A percentile compares a stretch with the other conserved stretches of the same genome.
These are phyloP conservation scores for Calonectria pauciramosa DNA, from an alignment of 2,329 filamentous ascomycete genomes.

Conservation along the genomic window DNA sequence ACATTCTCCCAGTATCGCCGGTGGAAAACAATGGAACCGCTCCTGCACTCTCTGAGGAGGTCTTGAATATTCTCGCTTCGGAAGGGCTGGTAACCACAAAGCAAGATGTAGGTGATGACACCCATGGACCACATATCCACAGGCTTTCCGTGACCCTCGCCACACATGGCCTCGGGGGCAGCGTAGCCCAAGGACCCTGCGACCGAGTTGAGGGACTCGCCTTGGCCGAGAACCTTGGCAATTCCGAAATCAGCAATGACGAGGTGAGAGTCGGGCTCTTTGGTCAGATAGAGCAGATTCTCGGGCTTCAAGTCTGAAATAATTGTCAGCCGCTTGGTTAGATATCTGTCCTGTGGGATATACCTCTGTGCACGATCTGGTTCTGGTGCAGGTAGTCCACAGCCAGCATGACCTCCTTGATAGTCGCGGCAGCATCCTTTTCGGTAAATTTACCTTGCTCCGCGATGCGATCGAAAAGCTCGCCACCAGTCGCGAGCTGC, in stretches of 20 bases:
- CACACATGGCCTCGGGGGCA: constrained; percentile 97
- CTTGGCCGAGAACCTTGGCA: constrained; percentile 93
- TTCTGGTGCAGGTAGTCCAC: constrained; percentile 95
- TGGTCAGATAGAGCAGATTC: constrained; percentile 93
- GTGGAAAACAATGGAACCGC: constrained; percentile 90
- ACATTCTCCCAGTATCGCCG: constrained; percentile 99
- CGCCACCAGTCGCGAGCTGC: constrained; percentile 93
- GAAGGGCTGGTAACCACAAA: constrained; percentile 98
- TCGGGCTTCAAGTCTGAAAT: constrained; percentile 92
- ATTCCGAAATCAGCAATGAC: constrained; percentile 98
- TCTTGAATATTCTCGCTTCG: constrained; percentile 93
- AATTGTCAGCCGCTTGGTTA: constrained; percentile 1
- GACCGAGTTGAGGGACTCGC: constrained; percentile 96
- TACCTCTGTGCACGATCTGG: constrained; percentile 96
- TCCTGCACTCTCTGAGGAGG: constrained; percentile 93
- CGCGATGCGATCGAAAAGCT: constrained; percentile 98
- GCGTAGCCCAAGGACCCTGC: constrained; percentile 98
- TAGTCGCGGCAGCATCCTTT: constrained; percentile 96
- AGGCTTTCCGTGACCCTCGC: constrained; percentile 96
- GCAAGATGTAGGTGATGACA: constrained; percentile 98
- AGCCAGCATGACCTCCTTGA: constrained; percentile 91
- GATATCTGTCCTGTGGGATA: constrained; percentile 20
- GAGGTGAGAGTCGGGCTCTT: constrained; percentile 81
- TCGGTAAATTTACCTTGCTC: constrained; percentile 98
- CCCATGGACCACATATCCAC: constrained; percentile 99